Base-by-base conservation (phyloP, 176 grass and related monocot species). In the Oryza australiensis region DNA sequence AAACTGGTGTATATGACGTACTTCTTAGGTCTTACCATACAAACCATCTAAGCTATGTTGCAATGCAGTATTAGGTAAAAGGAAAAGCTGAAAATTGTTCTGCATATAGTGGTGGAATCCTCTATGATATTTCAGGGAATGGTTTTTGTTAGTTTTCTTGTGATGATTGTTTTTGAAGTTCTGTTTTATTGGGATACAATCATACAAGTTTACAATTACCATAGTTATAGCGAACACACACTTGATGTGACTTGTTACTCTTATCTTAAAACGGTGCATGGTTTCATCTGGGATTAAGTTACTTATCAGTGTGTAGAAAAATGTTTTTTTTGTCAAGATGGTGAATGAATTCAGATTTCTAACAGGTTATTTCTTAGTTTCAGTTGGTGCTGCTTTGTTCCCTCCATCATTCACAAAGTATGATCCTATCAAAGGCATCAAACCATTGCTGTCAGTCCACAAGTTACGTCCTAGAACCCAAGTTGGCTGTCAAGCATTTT, bases 401-500 rank as follows among this genome's bases (percentile, higher is more conserved):
- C 11, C 73, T 73, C 43, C 73, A 5, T 64, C 37, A 3, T 88
- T 85, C 16, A 2, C 7, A 60, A 87, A 69, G 15, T 26, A 85
- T 81, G 73, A 82, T 85, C 40, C 77, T 73, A 22, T 88, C 59
- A 77, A 37, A 38, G 67, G 43, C 62, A 41, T 81, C 48, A 87
- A 82, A 22, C 66, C 75, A 84, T 73, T 86, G 42, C 18, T 33
- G 3, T 59, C 72, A 74, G 9, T 35, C 1, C 26, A 16, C 5
- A 91, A 72, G 16, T 49, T 29, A 26, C 5, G 24, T 18, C 53
- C 29, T 30, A 85, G 81, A 87, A 73, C 37, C 62, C 68, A 73
- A 74, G 84, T 93, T 34, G 16, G 70, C 9, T 90, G 85, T 77
- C 78, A 29, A 76, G 90, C 86, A 80, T 88, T 85, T 64, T 93